These are phyloP conservation scores for Apiospora malaysiana DNA, from an alignment of 2,329 filamentous ascomycete genomes.

Conservation along the genomic window DNA sequence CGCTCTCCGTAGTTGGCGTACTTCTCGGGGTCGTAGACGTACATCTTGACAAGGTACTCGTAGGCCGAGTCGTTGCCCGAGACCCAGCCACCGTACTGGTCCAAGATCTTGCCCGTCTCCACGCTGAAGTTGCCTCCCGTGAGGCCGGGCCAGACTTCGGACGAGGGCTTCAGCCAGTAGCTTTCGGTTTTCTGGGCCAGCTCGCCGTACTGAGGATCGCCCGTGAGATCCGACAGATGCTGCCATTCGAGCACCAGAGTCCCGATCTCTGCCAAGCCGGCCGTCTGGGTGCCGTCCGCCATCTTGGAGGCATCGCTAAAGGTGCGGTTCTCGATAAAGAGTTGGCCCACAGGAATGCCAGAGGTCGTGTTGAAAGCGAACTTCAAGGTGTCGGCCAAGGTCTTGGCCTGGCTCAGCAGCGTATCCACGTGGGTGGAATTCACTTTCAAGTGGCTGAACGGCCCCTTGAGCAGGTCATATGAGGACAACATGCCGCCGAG, in stretches of 20 bases:
- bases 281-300: background rate
- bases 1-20: constrained; percentile 46
- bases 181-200: constrained; percentile 20
- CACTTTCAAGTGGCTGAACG: constrained; percentile 1
- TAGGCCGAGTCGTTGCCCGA: constrained; percentile 51
- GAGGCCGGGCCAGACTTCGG: constrained; percentile 74
- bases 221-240: constrained; percentile 72
- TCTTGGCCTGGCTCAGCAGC: constrained; percentile 14
- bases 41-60: constrained; percentile 67
- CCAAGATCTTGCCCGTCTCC: constrained; percentile 19
- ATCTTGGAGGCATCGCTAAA: background rate
- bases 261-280: constrained; percentile 18
- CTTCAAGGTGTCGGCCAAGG: constrained; percentile 16
- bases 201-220: constrained; percentile 66
- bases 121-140: constrained; percentile 40
- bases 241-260: constrained; percentile 20
- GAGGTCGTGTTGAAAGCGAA: constrained; percentile 16
- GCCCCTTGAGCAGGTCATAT: constrained; percentile 18
- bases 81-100: constrained; percentile 29
- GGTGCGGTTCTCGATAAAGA: constrained; percentile 19
- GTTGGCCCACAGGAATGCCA: constrained; percentile 14
- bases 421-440: constrained; percentile 12
- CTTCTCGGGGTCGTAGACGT: constrained; percentile 67
- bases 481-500: background rate
- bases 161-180: constrained; percentile 66